These are phyloP conservation scores for Sarocladiaceae sp. DNA, from an alignment of 2,329 filamentous ascomycete genomes.

Conservation along the genomic window DNA sequence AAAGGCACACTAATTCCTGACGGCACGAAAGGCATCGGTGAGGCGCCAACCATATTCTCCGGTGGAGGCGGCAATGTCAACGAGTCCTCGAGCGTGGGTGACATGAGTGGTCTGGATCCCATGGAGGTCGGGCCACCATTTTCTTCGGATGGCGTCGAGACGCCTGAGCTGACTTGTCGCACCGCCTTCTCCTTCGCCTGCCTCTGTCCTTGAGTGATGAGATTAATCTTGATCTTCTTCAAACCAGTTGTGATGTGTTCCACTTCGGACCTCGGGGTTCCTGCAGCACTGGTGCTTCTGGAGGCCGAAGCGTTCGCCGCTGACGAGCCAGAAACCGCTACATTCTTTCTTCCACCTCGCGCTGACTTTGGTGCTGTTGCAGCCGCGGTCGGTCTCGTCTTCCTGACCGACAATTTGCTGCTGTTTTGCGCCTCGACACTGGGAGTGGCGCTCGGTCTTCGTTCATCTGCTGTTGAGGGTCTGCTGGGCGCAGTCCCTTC, in stretches of 20 bases:
- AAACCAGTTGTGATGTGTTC: slow-evolving; percentile 51
- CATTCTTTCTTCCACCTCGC: slow-evolving; percentile 9
- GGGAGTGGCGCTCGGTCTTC: neutral
- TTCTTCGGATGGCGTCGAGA: slow-evolving; percentile 5
- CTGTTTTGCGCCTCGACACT: slow-evolving; percentile 31
- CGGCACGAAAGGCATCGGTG: slow-evolving; percentile 6
- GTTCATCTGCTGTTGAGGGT: neutral
- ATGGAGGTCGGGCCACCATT: neutral
- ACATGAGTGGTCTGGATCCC: neutral
- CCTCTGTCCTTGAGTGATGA: slow-evolving; percentile 52
- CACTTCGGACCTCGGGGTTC: slow-evolving; percentile 30
- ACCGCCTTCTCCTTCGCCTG: slow-evolving; percentile 38
- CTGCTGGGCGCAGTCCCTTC: too few relatives aligned
- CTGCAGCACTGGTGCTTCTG: slow-evolving; percentile 7
- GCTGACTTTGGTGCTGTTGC: slow-evolving; percentile 17
- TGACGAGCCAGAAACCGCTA: slow-evolving; percentile 9
- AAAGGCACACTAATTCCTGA: slow-evolving; percentile 2
- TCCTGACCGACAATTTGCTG: slow-evolving; percentile 48
- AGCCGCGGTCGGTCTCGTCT: slow-evolving; percentile 44
- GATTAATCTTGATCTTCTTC: slow-evolving; percentile 57
- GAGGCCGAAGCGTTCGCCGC: slow-evolving; percentile 12
- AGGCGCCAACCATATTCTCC: slow-evolving; percentile 4
- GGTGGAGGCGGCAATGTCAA: neutral
- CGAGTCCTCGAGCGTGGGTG: neutral
- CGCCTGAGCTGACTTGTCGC: neutral